These are phyloP conservation scores for Entamoeba invadens DNA, from an alignment of 208 protist species.

Conservation along the genomic window DNA sequence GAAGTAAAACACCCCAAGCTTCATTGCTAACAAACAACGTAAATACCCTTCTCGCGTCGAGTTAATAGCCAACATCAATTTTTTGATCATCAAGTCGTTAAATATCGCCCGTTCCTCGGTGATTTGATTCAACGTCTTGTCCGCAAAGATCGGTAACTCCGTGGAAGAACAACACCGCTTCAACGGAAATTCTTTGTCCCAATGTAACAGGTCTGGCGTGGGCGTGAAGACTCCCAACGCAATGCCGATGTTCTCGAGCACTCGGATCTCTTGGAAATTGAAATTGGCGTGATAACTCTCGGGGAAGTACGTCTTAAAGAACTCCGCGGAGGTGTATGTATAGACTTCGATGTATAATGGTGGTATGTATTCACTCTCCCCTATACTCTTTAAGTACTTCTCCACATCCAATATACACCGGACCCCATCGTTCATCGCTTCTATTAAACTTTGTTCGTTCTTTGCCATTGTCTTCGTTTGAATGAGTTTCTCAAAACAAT, in stretches of 20 bases:
- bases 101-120: neutral
- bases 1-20: neutral
- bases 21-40: neutral
- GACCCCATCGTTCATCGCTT: neutral
- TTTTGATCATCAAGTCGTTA: neutral
- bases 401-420: neutral
- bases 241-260: neutral
- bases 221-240: neutral
- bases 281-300: neutral
- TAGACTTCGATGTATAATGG: neutral
- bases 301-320: neutral
- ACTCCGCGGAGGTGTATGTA: neutral
- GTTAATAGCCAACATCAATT: neutral
- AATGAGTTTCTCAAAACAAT: neutral
- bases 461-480: neutral
- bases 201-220: neutral
- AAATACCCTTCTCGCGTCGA: neutral
- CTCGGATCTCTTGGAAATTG: neutral
- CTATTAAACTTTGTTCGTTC: neutral
- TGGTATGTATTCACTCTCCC: neutral
- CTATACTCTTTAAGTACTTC: neutral
- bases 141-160: neutral
- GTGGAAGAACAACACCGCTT: neutral
- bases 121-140: neutral
- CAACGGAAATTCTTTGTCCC: neutral